Conservation (phyloP, 1,284 basidiomycete genomes). For the Pseudomicrostroma phylloplanum region DNA sequence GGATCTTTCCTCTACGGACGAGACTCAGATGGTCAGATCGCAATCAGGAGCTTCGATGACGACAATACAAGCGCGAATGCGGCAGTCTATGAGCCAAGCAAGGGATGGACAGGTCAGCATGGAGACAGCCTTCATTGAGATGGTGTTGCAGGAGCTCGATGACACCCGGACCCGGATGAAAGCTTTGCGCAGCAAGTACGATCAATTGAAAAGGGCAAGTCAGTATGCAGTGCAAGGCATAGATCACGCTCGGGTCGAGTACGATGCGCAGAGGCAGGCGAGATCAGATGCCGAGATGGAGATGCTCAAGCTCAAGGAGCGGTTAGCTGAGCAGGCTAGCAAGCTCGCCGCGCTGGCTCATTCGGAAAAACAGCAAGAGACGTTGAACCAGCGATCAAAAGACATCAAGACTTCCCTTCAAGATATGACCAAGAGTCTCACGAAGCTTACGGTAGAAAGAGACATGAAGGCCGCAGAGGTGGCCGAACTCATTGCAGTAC, state of each 20-base stretch:
- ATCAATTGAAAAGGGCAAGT: conserved; percentile 73
- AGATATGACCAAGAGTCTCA: conserved; percentile 75
- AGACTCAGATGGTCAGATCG: not conserved
- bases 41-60: not conserved
- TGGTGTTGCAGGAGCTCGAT: conserved; percentile 66
- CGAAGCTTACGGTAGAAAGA: conserved; percentile 77
- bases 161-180: conserved; percentile 62
- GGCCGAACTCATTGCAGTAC: conserved; percentile 71
- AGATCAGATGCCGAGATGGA: conserved; percentile 85
- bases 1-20: too few relatives aligned
- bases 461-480: conserved; percentile 88
- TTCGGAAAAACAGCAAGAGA: conserved; percentile 63
- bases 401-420: conserved; percentile 71
- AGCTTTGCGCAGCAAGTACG: conserved; percentile 69
- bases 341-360: conserved; percentile 76
- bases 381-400: conserved; percentile 69
- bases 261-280: conserved; percentile 78
- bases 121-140: conserved; percentile 68
- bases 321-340: conserved; percentile 82
- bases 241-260: conserved; percentile 84
- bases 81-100: conserved; percentile 62
- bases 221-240: conserved; percentile 87
- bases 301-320: conserved; percentile 72
- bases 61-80: conserved; percentile 53
- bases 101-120: conserved; percentile 63